Conservation (phyloP, 805 yeast species). For the Candida silvatica region DNA sequence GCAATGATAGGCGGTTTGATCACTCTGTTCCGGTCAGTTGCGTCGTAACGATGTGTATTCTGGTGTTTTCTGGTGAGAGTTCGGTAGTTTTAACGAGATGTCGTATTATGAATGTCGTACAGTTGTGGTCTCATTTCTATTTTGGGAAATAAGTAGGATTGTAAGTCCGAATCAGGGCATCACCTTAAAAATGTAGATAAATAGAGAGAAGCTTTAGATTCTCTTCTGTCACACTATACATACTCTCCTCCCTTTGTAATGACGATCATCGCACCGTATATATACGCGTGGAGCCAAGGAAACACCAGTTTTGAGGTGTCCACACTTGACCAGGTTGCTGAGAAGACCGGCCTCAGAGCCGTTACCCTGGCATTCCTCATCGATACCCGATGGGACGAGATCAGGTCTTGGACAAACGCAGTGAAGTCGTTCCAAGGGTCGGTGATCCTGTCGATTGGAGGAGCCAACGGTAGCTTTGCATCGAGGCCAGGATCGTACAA, state of each 20-base stretch:
- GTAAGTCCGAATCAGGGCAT: no score
- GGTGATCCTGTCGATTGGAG: constrained; percentile 24
- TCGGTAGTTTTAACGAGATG: no score
- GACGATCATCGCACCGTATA: constrained; percentile 22
- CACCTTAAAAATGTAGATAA: not conserved
- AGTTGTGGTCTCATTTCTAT: no score
- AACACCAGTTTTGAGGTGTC: constrained; percentile 11
- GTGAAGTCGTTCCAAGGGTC: constrained; percentile 10
- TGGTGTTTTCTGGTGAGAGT: no score
- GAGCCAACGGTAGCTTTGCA: constrained; percentile 23
- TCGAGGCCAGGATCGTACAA: constrained; percentile 4
- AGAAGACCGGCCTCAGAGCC: constrained; percentile 7
- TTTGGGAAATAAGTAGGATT: no score
- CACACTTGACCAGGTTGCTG: constrained; percentile 11
- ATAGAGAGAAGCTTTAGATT: no score
- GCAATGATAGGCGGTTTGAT: no score
- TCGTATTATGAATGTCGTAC: no score
- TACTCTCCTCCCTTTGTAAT: no score
- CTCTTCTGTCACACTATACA: no score
- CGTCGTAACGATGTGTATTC: no score
- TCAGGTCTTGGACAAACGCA: constrained; percentile 18
- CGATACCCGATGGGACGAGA: constrained; percentile 17
- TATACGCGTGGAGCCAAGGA: constrained; percentile 22
- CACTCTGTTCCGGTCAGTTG: no score
- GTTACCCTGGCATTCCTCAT: constrained; percentile 22